phyloP scores from a whole-genome alignment of 306 rosid genomes.

The Crataegus laevigata region DNA sequence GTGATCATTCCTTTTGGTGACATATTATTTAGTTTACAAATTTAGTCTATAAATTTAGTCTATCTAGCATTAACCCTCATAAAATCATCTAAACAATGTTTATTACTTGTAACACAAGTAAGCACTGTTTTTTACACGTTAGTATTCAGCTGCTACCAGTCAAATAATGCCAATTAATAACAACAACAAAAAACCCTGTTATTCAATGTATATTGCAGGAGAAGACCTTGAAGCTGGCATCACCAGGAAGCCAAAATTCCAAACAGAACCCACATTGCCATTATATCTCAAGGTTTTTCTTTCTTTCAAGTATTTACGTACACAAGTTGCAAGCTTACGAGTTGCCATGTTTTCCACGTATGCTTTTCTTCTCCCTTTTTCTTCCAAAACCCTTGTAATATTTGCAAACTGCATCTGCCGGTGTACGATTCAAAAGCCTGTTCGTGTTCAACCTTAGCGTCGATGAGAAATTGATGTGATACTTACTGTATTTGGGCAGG shows the following conservation, averaged over 20 bases:
- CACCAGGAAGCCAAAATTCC: conserved; percentile 40
- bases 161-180: conserved; percentile 4
- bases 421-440: conserved; percentile 23
- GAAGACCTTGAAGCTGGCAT: conserved; percentile 87
- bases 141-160: neutral
- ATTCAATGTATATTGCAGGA: conserved; percentile 51
- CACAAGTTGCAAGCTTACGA: neutral
- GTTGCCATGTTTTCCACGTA: neutral
- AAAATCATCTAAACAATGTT: neutral
- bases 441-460: neutral
- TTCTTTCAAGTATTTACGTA: neutral
- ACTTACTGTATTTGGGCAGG: conserved; percentile 63
- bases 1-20: too few species aligned
- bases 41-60: too few species aligned
- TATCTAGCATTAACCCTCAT: too few species aligned
- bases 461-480: conserved; percentile 32
- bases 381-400: neutral
- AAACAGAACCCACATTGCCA: conserved; percentile 77
- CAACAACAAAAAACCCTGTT: neutral
- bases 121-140: neutral
- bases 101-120: neutral
- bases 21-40: too few species aligned
- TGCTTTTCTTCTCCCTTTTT: neutral
- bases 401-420: conserved; percentile 8
- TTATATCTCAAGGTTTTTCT: conserved; percentile 70